Percentiles rank a stretch among this genome's conserved stretches.
These are phyloP conservation scores for Brasilioporus rufonigricans DNA, from an alignment of 768 basidiomycete species.

Conservation along the genomic window DNA sequence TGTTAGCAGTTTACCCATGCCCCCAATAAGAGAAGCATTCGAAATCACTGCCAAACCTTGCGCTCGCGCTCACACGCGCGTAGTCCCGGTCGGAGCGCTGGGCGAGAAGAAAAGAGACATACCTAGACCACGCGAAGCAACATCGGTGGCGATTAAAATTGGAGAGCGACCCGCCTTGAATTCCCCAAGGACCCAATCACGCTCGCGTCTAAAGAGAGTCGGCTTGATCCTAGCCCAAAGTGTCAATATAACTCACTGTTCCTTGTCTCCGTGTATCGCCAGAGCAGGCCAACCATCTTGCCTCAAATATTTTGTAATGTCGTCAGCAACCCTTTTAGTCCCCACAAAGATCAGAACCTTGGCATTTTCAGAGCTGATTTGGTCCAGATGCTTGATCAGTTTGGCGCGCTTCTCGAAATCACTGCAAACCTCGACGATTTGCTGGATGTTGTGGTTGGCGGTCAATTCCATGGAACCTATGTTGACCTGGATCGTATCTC, in stretches of 20 bases:
- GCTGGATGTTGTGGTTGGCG: slow-evolving; percentile 96
- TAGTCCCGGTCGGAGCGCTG: slow-evolving; percentile 32
- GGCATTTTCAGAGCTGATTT: slow-evolving; percentile 94
- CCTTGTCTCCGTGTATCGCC: slow-evolving; percentile 99
- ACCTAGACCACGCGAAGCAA: slow-evolving; percentile 99
- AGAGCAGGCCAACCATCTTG: slow-evolving; percentile 99
- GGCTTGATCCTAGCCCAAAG: neutral
- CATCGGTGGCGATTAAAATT: slow-evolving; percentile 98
- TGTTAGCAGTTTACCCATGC: slow-evolving; percentile 26
- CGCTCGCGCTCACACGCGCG: slow-evolving; percentile 32
- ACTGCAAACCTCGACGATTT: slow-evolving; percentile 94
- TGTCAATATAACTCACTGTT: slow-evolving; percentile 63
- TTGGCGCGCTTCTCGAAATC: slow-evolving; percentile 97
- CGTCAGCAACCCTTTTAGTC: slow-evolving; percentile 97
- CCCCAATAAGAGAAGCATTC: slow-evolving; percentile 17
- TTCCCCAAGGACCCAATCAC: slow-evolving; percentile 98
- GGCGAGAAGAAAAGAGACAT: slow-evolving; percentile 52
- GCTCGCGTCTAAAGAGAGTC: slow-evolving; percentile 68
- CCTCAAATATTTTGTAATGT: slow-evolving; percentile 95
- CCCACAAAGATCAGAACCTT: slow-evolving; percentile 99
- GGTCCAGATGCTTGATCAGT: slow-evolving; percentile 94
- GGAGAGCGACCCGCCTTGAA: slow-evolving; percentile 98
- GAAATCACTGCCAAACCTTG: slow-evolving; percentile 29
- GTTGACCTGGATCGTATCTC: slow-evolving; percentile 97
- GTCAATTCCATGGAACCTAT: slow-evolving; percentile 98